Conservation (phyloP, 176 grass and related monocot genomes). For the bread wheat (Triticum aestivum) region IWGSC_CS_RefSeq_v2.1 NC_057795.1:494952641-494953140, state of each 20-base stretch:
- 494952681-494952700: slow-evolving; percentile 74
- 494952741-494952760: slow-evolving; percentile 54
- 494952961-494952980: slow-evolving; percentile 10
- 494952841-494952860: slow-evolving; percentile 25
- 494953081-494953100: background rate
- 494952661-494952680: slow-evolving; percentile 49
- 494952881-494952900: background rate
- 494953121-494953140: background rate
- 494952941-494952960: slow-evolving; percentile 11
- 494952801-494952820: slow-evolving; percentile 28
- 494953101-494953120: background rate
- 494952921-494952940: slow-evolving; percentile 5
- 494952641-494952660: slow-evolving; percentile 54
- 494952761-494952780: slow-evolving; percentile 13
- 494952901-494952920: slow-evolving; percentile 8
- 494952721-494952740: slow-evolving; percentile 95
- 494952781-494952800: slow-evolving; percentile 5
- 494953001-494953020: slow-evolving; percentile 21
- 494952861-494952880: slow-evolving; percentile 19
- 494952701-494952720: slow-evolving; percentile 88
- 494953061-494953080: background rate
- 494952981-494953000: slow-evolving; percentile 13
- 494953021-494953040: slow-evolving; percentile 14
- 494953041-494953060: background rate
- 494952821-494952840: slow-evolving; percentile 42